A percentile compares a stretch with the other conserved stretches of the same genome.
These are phyloP conservation scores for Diaporthe aspalathi DNA, from an alignment of 2,329 filamentous ascomycete genomes.

Conservation along the genomic window DNA sequence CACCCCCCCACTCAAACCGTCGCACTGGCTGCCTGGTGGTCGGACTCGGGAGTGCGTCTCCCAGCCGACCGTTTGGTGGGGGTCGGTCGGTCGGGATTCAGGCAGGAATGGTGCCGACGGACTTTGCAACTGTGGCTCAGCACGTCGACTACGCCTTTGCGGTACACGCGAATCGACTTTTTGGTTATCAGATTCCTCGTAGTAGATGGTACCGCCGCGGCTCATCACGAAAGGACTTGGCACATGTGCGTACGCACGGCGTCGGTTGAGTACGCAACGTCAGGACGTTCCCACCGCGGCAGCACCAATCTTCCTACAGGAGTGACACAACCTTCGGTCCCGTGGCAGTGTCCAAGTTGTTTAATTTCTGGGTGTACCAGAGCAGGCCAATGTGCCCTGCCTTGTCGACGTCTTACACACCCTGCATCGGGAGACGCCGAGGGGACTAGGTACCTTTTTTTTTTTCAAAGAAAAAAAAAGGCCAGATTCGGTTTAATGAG, in stretches of 20 bases:
- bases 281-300: not conserved
- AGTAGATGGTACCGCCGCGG: not conserved
- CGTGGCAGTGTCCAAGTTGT: not conserved
- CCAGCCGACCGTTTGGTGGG: not conserved
- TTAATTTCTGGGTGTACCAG: not conserved
- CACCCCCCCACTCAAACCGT: not conserved
- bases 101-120: not conserved
- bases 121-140: constrained; percentile 24
- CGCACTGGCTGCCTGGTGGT: not conserved
- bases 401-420: not conserved
- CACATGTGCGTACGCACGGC: not conserved
- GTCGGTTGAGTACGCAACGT: not conserved
- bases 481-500: constrained; percentile 12
- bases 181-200: not conserved
- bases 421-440: constrained; percentile 15
- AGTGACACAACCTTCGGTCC: not conserved
- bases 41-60: constrained; percentile 7
- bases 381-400: not conserved
- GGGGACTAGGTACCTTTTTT: not conserved
- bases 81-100: constrained; percentile 11
- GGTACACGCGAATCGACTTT: not conserved
- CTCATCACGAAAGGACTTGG: not conserved
- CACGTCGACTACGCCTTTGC: not conserved
- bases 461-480: not conserved
- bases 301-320: constrained; percentile 5